Evolutionary conservation across 805 yeast species (phyloP).

Genomic region (Jamesozyma gamospora): DNA sequence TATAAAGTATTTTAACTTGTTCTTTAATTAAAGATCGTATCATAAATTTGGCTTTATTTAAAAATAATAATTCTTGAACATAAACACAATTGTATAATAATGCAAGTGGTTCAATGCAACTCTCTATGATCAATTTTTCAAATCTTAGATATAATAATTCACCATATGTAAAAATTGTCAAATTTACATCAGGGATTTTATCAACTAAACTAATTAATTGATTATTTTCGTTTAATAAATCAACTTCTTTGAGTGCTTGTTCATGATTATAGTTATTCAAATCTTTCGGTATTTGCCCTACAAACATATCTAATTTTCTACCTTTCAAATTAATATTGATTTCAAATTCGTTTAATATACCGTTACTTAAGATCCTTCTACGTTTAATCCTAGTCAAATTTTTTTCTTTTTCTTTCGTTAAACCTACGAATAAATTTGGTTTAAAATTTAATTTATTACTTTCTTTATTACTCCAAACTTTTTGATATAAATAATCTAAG

Average conservation of each 20-base stretch:
- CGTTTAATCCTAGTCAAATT: neutral
- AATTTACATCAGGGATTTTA: slow-evolving; percentile 1
- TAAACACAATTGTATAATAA: slow-evolving; percentile 17
- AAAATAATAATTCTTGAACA: slow-evolving; percentile 13
- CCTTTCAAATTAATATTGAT: neutral
- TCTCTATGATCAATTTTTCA: slow-evolving; percentile 17
- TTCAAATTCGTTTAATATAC: neutral
- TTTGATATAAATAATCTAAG: slow-evolving; percentile 35
- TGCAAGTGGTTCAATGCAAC: slow-evolving; percentile 21
- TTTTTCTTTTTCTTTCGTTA: slow-evolving; percentile 2
- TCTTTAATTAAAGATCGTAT: slow-evolving; percentile 15
- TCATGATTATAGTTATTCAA: slow-evolving; percentile 5
- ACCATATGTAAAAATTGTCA: slow-evolving; percentile 10
- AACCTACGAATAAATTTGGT: slow-evolving; percentile 55
- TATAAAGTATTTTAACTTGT: slow-evolving; percentile 13
- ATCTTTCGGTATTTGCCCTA: slow-evolving; percentile 11
- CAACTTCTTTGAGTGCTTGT: slow-evolving; percentile 2
- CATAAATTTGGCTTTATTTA: slow-evolving; percentile 4
- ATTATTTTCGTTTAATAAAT: slow-evolving; percentile 2
- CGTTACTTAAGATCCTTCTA: neutral
- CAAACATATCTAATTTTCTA: slow-evolving; percentile 1
- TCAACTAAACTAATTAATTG: slow-evolving; percentile 4
- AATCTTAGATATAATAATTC: slow-evolving; percentile 16
- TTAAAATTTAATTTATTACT: slow-evolving; percentile 14
- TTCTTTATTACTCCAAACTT: slow-evolving; percentile 41